Base-by-base conservation (phyloP, 2,329 filamentous ascomycete species). In the Botrytis byssoidea region DNA sequence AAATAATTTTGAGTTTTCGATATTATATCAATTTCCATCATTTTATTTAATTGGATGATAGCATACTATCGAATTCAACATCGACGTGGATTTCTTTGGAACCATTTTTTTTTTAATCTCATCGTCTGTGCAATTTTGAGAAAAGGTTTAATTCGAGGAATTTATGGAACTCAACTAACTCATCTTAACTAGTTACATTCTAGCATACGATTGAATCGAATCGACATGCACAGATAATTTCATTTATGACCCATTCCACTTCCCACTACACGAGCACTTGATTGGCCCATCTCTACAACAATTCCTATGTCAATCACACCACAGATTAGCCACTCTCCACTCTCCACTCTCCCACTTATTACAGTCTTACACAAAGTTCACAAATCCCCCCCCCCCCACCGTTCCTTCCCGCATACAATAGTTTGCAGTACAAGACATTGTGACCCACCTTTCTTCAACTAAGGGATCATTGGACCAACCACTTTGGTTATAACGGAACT, bases 381-480 rank as follows among this genome's bases (percentile, higher is more conserved):
- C 51, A 8, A 57, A n/a, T 29, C 1, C 25, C 51, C 51, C 25
- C 51, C 51, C 25, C 65, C 65, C 65, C 65, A 68, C 65, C 65
- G 65, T 68, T 68, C 65, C 65, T 68, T 57, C 65, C 65, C 65
- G 65, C 65, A 68, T 68, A 57, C 65, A 68, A 68, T 68, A 68
- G 65, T 68, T 14, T 55, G 42, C 46, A 67, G 32, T 37, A 67
- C 32, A 67, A 67, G 65, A 67, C 65, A 67, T 67, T 67, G n/a
- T 29, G 5, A 2, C 3, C 46, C 46, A 32, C 65, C 37, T 35
- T 8, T 40, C 25, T 22, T 29, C n/a, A 12, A 20, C 46, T 9
- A 51, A n/a, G 22, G 46, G 35, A 57, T n/a, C 51, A n/a, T 18
- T 57, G n/a, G n/a, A 57, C 35, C 65, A 67, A 55, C 65, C 65